A percentile compares a stretch with the other conserved stretches of the same genome.
These are phyloP conservation scores for Radiomyces spectabilis DNA, from an alignment of 192 early-diverging fungal species.

Conservation along the genomic window DNA sequence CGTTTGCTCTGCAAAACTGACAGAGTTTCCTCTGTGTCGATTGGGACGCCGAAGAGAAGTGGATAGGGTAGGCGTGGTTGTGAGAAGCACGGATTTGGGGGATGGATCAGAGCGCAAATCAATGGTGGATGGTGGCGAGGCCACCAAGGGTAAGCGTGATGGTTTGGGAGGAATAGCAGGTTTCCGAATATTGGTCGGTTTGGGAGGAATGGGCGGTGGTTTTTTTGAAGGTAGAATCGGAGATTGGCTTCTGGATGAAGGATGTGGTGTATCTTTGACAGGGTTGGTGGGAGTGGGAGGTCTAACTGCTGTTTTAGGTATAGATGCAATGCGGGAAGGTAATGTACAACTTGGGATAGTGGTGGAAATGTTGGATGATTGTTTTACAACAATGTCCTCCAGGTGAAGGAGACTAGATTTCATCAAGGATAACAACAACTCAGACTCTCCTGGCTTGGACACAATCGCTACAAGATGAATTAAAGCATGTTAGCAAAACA, in stretches of 20 bases:
- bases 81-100: slow-evolving; percentile 19
- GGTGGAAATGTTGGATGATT: slow-evolving; percentile 12
- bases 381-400: slow-evolving; percentile 3
- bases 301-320: too few species aligned
- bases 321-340: too few species aligned
- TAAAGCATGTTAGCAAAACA: background rate
- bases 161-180: too few species aligned
- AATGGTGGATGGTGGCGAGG: too few species aligned
- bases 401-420: slow-evolving; percentile 4
- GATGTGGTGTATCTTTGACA: too few species aligned
- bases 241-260: slow-evolving; percentile 3
- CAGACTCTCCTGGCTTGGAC: slow-evolving; percentile 3
- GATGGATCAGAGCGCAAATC: too few species aligned
- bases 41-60: slow-evolving; percentile 23
- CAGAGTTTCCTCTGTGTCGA: slow-evolving; percentile 11
- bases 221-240: too few species aligned
- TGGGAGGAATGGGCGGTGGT: slow-evolving; percentile 38
- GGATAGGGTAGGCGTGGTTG: slow-evolving; percentile 38
- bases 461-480: background rate
- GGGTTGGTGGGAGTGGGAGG: too few species aligned
- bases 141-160: too few species aligned
- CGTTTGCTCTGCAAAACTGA: slow-evolving; percentile 12
- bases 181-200: slow-evolving; percentile 27
- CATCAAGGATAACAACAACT: background rate
- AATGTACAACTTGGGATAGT: too few species aligned